Evolutionary conservation across 2,329 filamentous ascomycete species (phyloP).

Genomic region (Botrytis byssoidea): DNA sequence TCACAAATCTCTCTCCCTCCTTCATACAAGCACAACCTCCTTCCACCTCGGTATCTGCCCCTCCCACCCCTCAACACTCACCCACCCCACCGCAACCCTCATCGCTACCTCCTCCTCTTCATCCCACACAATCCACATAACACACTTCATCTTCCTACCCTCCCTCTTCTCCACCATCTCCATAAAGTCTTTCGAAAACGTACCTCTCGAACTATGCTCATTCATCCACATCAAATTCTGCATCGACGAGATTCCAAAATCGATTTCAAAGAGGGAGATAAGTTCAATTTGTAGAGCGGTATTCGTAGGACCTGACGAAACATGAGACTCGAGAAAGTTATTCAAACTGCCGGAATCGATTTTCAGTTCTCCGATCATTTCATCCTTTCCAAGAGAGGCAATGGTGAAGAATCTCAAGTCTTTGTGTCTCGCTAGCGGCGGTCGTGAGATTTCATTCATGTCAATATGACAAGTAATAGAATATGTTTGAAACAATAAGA

Average conservation of each 20-base stretch:
- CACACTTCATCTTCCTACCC: not conserved
- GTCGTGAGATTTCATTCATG: not conserved
- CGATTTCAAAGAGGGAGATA: not conserved
- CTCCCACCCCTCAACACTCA: not conserved
- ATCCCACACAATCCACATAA: conserved; percentile 6
- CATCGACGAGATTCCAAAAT: not conserved
- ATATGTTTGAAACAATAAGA: not conserved
- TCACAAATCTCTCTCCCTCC: accelerated
- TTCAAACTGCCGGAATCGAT: not conserved
- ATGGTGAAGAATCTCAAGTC: not conserved
- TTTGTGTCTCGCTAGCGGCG: not conserved
- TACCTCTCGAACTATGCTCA: not conserved
- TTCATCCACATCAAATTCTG: not conserved
- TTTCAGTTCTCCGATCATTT: not conserved
- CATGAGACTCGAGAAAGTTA: not conserved
- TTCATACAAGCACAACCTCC: not conserved
- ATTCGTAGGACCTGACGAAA: accelerated
- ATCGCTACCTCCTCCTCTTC: not conserved
- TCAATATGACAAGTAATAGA: not conserved
- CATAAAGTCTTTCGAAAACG: not conserved
- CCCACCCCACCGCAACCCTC: not conserved
- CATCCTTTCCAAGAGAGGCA: not conserved
- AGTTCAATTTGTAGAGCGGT: not conserved
- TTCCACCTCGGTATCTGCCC: too few species aligned
- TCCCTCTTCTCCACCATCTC: not conserved